A percentile compares a stretch with the other conserved stretches of the same genome.
These are phyloP conservation scores for Marasmius fiardii DNA, from an alignment of 1,284 basidiomycete species.

Conservation along the genomic window DNA sequence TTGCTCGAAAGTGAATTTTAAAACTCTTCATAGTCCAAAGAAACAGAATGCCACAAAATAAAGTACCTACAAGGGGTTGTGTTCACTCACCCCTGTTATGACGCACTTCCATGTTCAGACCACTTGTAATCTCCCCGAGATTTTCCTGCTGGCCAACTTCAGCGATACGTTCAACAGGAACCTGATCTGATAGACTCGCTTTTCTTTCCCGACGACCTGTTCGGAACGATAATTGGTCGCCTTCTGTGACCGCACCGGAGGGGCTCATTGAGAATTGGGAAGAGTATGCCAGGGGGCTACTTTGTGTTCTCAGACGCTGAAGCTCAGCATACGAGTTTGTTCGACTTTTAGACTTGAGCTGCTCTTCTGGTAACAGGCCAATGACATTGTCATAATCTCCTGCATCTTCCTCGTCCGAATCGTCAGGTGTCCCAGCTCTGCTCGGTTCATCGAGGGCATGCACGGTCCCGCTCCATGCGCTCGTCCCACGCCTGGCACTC, in stretches of 20 bases:
- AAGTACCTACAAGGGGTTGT: slow-evolving; percentile 1
- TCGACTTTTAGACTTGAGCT: slow-evolving; percentile 54
- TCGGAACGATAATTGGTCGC: slow-evolving; percentile 42
- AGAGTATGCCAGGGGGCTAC: slow-evolving; percentile 15
- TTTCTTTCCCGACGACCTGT: slow-evolving; percentile 48
- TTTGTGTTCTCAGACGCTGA: slow-evolving; percentile 58
- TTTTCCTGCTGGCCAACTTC: slow-evolving; percentile 49
- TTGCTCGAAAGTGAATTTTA: too few relatives aligned
- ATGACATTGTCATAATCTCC: slow-evolving; percentile 82
- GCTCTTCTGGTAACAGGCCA: slow-evolving; percentile 49
- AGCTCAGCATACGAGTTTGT: slow-evolving; percentile 77
- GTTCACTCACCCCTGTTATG: slow-evolving; percentile 29
- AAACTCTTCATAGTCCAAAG: too few relatives aligned
- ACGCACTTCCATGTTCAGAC: slow-evolving; percentile 60
- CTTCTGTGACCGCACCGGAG: slow-evolving; percentile 21
- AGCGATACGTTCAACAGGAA: slow-evolving; percentile 62
- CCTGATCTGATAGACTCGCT: slow-evolving; percentile 58
- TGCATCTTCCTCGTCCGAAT: slow-evolving; percentile 72
- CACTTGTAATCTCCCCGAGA: slow-evolving; percentile 53
- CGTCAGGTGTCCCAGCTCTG: slow-evolving; percentile 62
- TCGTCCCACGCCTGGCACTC: slow-evolving; percentile 67
- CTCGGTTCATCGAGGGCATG: slow-evolving; percentile 54
- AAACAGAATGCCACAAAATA: slow-evolving; percentile 1
- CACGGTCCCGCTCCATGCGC: slow-evolving; percentile 64
- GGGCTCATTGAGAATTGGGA: slow-evolving; percentile 3